Evolutionary conservation across 441 rosid genomes (phyloP).

Genomic region (Populus hybrid): DNA sequence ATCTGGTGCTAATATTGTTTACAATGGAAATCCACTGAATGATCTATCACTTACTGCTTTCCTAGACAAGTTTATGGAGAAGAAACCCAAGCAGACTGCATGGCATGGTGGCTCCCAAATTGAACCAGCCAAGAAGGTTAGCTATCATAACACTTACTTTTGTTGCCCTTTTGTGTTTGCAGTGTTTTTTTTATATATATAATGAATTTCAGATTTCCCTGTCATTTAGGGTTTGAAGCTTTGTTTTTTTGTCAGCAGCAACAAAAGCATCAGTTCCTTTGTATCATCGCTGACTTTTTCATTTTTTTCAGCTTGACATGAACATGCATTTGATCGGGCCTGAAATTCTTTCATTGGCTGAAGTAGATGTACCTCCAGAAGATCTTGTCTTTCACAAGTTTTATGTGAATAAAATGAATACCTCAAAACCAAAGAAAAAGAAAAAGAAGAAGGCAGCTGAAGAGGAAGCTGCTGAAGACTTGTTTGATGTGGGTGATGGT

Average conservation of each 20-base stretch:
- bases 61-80: constrained; percentile 97
- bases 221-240: not conserved
- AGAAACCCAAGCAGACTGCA: constrained; percentile 73
- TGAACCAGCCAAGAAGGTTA: constrained; percentile 91
- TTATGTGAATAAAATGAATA: constrained; percentile 71
- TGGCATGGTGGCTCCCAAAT: constrained; percentile 99
- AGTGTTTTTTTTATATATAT: not conserved
- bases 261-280: not conserved
- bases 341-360: constrained; percentile 79
- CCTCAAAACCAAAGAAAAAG: constrained; percentile 72
- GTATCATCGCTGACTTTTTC: constrained; percentile 11
- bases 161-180: not conserved
- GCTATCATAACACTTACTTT: constrained; percentile 11
- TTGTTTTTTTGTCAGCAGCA: not conserved
- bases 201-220: not conserved
- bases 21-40: constrained; percentile 82
- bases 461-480: constrained; percentile 71
- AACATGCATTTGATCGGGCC: constrained; percentile 69
- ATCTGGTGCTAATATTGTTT: constrained; percentile 80
- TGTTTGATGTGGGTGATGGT: constrained; percentile 59
- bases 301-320: constrained; percentile 66
- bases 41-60: constrained; percentile 81
- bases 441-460: constrained; percentile 71
- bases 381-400: constrained; percentile 89
- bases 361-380: constrained; percentile 84